phyloP scores from a whole-genome alignment of 1,284 basidiomycete species.

The Sanghuangporus baumii region DNA sequence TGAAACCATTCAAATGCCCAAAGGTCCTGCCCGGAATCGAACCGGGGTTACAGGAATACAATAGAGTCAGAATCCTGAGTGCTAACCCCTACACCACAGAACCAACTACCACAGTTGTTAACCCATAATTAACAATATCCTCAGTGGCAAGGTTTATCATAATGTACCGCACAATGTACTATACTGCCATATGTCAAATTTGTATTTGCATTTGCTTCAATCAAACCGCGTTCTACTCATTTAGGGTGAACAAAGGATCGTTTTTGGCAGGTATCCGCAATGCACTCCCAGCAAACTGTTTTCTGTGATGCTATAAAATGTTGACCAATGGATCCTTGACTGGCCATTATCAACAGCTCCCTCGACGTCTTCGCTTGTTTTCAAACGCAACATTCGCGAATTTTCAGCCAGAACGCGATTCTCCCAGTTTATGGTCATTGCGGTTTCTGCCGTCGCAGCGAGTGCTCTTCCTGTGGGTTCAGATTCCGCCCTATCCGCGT shows the following conservation, averaged over 20 bases:
- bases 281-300: background rate
- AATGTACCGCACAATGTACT: too few species aligned
- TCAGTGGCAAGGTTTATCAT: background rate
- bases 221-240: background rate
- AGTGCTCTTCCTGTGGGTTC: background rate
- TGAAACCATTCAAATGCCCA: too few species aligned
- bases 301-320: background rate
- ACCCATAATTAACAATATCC: too few species aligned
- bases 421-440: background rate
- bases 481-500: background rate
- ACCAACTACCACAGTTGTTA: too few species aligned
- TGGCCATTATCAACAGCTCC: background rate
- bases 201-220: background rate
- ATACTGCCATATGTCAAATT: background rate
- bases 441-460: background rate
- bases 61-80: constrained; percentile 46
- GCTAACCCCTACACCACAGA: constrained; percentile 54
- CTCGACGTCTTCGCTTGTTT: background rate
- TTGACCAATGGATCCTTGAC: background rate
- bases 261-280: background rate
- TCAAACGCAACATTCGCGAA: background rate
- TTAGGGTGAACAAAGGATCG: background rate
- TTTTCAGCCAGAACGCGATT: background rate
- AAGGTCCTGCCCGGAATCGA: constrained; percentile 17
- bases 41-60: constrained; percentile 15